Evolutionary conservation across 2,329 filamentous ascomycete genomes (phyloP).

Genomic region (Fulvia fulva): DNA sequence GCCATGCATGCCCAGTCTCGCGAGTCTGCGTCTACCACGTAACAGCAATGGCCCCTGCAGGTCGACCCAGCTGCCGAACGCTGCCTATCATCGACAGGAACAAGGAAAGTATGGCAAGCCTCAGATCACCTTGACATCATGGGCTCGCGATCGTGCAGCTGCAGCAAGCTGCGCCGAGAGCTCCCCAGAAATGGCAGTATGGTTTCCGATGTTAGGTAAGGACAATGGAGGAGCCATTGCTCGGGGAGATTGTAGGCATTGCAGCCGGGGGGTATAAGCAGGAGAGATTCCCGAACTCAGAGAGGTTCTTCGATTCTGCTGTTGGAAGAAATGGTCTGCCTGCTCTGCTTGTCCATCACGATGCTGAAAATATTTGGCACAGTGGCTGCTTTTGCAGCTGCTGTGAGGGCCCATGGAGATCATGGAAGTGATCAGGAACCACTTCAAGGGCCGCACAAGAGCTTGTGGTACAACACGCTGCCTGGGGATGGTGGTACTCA

Average conservation of each 20-base stretch:
- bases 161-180: conserved; percentile 10
- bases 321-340: neutral
- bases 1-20: conserved; percentile 5
- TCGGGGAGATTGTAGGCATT: conserved; percentile 2
- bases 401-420: conserved; percentile 56
- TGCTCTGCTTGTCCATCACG: conserved; percentile 2
- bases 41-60: conserved; percentile 11
- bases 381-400: conserved; percentile 39
- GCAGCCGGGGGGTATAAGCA: neutral
- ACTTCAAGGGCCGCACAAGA: conserved; percentile 64
- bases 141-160: conserved; percentile 6
- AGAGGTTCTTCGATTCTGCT: neutral
- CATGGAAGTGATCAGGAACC: conserved; percentile 54
- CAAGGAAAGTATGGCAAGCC: conserved; percentile 11
- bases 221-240: neutral
- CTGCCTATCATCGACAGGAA: conserved; percentile 23
- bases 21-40: conserved; percentile 13
- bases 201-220: conserved; percentile 15
- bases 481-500: conserved; percentile 82
- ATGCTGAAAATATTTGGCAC: conserved; percentile 24
- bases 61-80: neutral
- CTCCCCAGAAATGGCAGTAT: conserved; percentile 10
- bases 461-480: conserved; percentile 76
- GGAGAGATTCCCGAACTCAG: neutral
- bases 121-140: neutral